Base-by-base conservation (phyloP, 306 rosid species). In the Vigna unguiculata region DNA sequence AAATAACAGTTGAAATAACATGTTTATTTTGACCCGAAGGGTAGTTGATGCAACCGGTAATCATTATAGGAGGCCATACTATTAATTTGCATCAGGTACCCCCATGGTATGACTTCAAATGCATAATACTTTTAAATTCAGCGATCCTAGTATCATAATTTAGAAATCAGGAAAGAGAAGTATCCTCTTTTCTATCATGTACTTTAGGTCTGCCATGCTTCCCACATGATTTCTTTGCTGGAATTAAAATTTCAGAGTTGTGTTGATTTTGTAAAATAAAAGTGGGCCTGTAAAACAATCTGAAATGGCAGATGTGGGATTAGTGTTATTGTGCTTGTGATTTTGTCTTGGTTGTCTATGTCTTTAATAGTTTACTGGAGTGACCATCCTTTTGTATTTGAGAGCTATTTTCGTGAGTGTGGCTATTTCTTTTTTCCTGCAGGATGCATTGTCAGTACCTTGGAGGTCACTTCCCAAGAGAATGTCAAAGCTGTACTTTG, bases 361-460 rank as follows among this genome's bases (percentile, higher is more conserved):
- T 21, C 52, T n/a, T 62, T 17, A 41, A 9, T 22, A n/a, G 58
- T 36, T 55, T 47, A 49, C 53, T 22, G 16, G 36, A 53, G 17
- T 7, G 10, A 25, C 13, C 15, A 30, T 30, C 13, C 43, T 17
- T 36, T n/a, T 75, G 14, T 72, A 19, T 52, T 24, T 73, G 21
- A 9, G 65, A 58, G 66, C 58, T 45, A 46, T 30, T 41, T 62
- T 48, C 48, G 47, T 24, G 28, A 17, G 30, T 54, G 28, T 48
- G 11, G 6, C 28, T 46, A 2, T 25, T 60, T 49, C 51, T 10
- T 69, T 72, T 81, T 63, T 46, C 11, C 76, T 76, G 24, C 88
- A 96, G 97, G 93, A 87, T 85, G 91, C 98, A 75, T 54, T 91
- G 71, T 91, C 90, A 19, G 90, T 96, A 47, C 93, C 93, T 72